Evolutionary conservation across 192 early-diverging fungal species (phyloP).

Genomic region (Coemansia sp.): DNA sequence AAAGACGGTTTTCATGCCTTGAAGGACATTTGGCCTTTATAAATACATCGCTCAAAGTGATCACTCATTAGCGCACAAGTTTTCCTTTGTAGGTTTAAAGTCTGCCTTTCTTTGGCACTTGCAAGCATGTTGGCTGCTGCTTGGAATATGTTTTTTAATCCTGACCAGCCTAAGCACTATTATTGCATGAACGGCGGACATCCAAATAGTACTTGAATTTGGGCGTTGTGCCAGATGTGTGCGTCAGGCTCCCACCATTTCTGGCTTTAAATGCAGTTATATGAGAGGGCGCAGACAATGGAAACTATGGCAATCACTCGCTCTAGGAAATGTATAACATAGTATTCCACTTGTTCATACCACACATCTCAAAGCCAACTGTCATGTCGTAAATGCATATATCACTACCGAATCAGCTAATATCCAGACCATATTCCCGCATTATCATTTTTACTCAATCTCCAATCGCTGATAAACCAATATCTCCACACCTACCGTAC

Average conservation of each 20-base stretch:
- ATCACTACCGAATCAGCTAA: no score
- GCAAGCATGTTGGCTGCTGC: conserved; percentile 53
- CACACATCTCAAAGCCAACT: no score
- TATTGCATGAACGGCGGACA: conserved; percentile 44
- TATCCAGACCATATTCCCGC: no score
- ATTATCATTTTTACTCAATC: no score
- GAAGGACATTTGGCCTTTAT: background rate
- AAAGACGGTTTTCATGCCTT: no score
- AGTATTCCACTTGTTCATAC: no score
- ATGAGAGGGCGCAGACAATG: conserved; percentile 18
- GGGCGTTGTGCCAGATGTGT: conserved; percentile 81
- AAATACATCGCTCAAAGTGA: conserved; percentile 18
- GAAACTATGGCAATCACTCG: no score
- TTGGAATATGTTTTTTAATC: conserved; percentile 52
- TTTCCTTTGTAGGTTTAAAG: conserved; percentile 13
- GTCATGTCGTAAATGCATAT: no score
- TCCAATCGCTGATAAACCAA: no score
- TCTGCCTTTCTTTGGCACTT: conserved; percentile 23
- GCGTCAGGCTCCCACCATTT: conserved; percentile 65
- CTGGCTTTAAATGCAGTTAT: conserved; percentile 87
- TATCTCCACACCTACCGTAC: no score
- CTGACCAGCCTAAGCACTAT: conserved; percentile 49
- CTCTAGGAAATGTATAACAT: no score
- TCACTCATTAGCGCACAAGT: background rate
- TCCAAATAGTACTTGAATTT: conserved; percentile 88